phyloP scores from a whole-genome alignment of 2,329 filamentous ascomycete species.

The Fusarium temperatum region DNA sequence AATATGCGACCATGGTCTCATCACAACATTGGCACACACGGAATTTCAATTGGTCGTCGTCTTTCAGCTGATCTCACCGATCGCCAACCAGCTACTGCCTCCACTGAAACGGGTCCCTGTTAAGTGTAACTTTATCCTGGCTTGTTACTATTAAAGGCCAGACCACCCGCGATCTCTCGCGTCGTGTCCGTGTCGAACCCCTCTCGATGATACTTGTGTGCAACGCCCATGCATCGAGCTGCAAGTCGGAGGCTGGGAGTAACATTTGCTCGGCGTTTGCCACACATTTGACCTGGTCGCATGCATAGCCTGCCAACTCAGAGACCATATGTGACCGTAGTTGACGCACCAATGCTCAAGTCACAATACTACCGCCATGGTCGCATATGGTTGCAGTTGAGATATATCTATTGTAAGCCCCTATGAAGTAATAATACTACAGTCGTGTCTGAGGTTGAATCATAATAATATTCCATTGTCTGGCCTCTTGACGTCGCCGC shows the following conservation, averaged over 20 bases:
- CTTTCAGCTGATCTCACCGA: slow-evolving; percentile 24
- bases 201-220: slow-evolving; percentile 17
- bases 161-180: slow-evolving; percentile 38
- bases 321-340: not conserved
- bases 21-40: slow-evolving; percentile 8
- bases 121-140: slow-evolving; percentile 3
- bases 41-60: slow-evolving; percentile 14
- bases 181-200: slow-evolving; percentile 38
- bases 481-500: not conserved
- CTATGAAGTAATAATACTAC: slow-evolving; percentile 29
- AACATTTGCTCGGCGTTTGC: not conserved
- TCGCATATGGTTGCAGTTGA: not conserved
- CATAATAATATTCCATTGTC: slow-evolving; percentile 1
- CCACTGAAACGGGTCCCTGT: slow-evolving; percentile 5
- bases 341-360: not conserved
- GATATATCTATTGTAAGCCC: slow-evolving; percentile 22
- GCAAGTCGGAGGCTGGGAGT: slow-evolving; percentile 32
- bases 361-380: not conserved
- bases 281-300: slow-evolving; percentile 3
- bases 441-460: slow-evolving; percentile 24
- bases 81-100: slow-evolving; percentile 12
- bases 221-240: slow-evolving; percentile 24
- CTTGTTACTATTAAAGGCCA: slow-evolving; percentile 37
- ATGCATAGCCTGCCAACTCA: slow-evolving; percentile 21
- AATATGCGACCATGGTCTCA: slow-evolving; percentile 32